phyloP scores from a whole-genome alignment of 345 rosid species.

The Hevea brasiliensis region DNA sequence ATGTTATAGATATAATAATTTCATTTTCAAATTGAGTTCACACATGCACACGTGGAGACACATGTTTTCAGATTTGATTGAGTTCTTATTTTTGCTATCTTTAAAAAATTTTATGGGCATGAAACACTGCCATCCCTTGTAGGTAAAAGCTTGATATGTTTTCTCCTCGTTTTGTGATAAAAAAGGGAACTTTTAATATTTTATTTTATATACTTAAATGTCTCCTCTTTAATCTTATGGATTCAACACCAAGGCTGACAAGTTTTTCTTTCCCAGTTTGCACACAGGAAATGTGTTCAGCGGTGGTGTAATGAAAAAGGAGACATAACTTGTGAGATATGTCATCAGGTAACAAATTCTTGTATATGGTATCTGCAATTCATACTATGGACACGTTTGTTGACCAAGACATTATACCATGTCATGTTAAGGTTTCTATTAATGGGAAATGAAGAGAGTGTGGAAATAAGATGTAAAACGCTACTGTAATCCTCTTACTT shows the following conservation, averaged over 20 bases:
- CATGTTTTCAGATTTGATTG: not conserved
- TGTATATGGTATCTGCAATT: not conserved
- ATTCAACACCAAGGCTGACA: not conserved
- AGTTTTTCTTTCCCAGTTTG: slow-evolving; percentile 23
- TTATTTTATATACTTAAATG: not conserved
- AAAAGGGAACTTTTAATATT: not conserved
- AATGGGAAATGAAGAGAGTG: too few relatives aligned
- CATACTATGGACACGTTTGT: not conserved
- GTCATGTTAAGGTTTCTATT: too few relatives aligned
- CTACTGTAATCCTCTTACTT: too few relatives aligned
- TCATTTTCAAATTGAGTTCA: not conserved
- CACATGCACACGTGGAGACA: not conserved
- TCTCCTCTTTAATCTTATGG: not conserved
- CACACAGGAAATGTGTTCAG: slow-evolving; percentile 39
- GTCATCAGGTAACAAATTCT: slow-evolving; percentile 28
- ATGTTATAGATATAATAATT: not conserved
- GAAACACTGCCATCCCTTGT: not conserved
- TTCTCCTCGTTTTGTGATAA: not conserved
- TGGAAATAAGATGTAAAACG: too few relatives aligned
- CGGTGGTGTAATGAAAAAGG: slow-evolving; percentile 40
- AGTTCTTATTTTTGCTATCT: not conserved
- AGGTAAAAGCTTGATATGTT: not conserved
- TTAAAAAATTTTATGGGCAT: slow-evolving; percentile 1
- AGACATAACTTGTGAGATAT: slow-evolving; percentile 34
- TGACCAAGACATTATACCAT: not conserved